Percentiles rank a stretch among this genome's conserved stretches.
phyloP scores from a whole-genome alignment of 176 grass and related monocot genomes.

The Bonia amplexicaulis region DNA sequence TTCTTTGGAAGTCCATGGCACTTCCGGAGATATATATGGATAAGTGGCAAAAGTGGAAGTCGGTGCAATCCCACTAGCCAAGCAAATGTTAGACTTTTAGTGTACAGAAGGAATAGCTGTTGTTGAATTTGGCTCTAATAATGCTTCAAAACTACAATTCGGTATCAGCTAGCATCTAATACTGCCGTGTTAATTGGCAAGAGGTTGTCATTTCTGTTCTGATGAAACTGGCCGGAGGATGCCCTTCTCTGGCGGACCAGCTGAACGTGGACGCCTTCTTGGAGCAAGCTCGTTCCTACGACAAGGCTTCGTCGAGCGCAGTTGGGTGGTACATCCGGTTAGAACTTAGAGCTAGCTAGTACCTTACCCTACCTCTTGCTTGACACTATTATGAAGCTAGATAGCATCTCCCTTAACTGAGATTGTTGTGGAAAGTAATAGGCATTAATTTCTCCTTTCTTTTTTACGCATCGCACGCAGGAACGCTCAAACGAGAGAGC shows the following conservation, averaged over 20 bases:
- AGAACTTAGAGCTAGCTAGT: neutral
- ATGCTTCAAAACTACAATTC: neutral
- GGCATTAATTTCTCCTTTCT: neutral
- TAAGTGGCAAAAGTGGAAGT: neutral
- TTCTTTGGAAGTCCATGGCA: neutral
- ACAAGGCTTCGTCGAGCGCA: conserved; percentile 76
- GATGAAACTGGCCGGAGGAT: conserved; percentile 94
- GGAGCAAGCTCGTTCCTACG: conserved; percentile 96
- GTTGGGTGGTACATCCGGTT: conserved; percentile 93
- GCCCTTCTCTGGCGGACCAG: conserved; percentile 79
- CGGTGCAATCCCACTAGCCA: neutral
- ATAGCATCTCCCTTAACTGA: no score
- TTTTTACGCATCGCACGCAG: conserved; percentile 18
- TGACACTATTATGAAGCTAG: neutral
- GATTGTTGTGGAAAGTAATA: neutral
- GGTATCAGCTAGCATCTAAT: conserved; percentile 16
- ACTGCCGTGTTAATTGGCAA: conserved; percentile 42
- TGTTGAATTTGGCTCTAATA: neutral
- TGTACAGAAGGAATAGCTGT: neutral
- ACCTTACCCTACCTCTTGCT: no score
- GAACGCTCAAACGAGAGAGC: conserved; percentile 81
- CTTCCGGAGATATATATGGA: no score
- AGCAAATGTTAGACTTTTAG: neutral
- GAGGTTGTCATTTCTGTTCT: conserved; percentile 96
- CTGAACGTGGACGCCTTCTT: conserved; percentile 92